These are phyloP conservation scores for Smallanthus sonchifolius DNA, from an alignment of 129 eudicot genomes.

Conservation along the genomic window DNA sequence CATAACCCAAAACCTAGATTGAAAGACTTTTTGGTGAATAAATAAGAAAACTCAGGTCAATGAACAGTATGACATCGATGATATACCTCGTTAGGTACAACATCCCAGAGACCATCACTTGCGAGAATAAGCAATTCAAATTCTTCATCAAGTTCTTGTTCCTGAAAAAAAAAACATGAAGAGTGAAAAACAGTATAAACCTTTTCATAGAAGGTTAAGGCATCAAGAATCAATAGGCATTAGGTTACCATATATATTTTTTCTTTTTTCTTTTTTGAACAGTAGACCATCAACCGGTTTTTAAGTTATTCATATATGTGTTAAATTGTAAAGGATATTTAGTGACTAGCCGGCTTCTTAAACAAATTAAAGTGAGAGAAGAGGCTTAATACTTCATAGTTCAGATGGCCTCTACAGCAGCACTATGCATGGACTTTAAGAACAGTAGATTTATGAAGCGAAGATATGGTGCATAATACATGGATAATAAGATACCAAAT, in stretches of 20 bases:
- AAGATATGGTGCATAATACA: background rate
- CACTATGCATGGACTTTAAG: background rate
- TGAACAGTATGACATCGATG: background rate
- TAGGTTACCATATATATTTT: background rate
- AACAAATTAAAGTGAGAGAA: background rate
- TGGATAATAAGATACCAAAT: background rate
- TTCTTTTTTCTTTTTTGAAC: background rate
- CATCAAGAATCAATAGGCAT: background rate
- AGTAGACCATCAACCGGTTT: background rate
- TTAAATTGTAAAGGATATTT: background rate
- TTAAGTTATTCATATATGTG: background rate
- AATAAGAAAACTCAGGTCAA: background rate
- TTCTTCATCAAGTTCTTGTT: conserved; percentile 63
- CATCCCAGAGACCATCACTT: conserved; percentile 94
- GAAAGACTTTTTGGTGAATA: background rate
- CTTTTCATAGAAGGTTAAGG: background rate
- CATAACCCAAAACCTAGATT: background rate
- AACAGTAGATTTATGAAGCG: background rate
- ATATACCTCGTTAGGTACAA: conserved; percentile 79
- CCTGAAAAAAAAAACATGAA: conserved; percentile 36
- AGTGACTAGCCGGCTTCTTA: background rate
- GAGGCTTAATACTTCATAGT: background rate
- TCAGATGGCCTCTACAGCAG: background rate
- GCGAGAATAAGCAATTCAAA: conserved; percentile 81
- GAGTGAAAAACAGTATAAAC: background rate